Evolutionary conservation across 1,284 basidiomycete species (phyloP).

Genomic region (Cutaneotrichosporon cavernicola): DNA sequence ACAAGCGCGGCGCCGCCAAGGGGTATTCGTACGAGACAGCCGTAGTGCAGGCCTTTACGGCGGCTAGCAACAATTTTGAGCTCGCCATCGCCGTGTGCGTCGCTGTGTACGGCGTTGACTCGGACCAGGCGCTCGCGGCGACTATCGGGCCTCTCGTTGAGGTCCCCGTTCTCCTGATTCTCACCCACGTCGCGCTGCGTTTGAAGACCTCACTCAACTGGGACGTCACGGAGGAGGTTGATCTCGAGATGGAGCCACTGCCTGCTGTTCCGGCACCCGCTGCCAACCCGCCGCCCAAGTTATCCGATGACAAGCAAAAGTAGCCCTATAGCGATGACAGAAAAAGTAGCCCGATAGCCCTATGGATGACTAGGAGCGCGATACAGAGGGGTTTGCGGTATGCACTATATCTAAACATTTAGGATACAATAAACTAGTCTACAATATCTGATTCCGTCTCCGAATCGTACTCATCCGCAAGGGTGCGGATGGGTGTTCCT

Average conservation of each 20-base stretch:
- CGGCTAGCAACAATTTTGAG: conserved; percentile 60
- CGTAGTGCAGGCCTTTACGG: conserved; percentile 62
- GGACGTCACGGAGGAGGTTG: background rate
- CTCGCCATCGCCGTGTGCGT: conserved; percentile 81
- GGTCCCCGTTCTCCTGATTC: conserved; percentile 68
- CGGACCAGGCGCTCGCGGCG: conserved; percentile 72
- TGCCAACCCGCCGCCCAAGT: background rate
- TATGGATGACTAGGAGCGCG: too few species aligned
- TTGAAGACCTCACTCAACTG: background rate
- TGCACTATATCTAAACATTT: background rate
- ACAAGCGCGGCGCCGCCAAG: conserved; percentile 11
- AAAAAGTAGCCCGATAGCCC: too few species aligned
- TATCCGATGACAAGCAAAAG: too few species aligned
- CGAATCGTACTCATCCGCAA: conserved; percentile 6
- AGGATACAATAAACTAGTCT: conserved; percentile 3
- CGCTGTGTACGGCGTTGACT: conserved; percentile 70
- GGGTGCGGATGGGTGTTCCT: background rate
- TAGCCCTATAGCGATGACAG: too few species aligned
- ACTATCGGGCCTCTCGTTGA: conserved; percentile 73
- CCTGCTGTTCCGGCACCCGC: background rate
- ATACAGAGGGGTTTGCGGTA: background rate
- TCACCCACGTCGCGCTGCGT: conserved; percentile 69
- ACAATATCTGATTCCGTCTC: conserved; percentile 1
- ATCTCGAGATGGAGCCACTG: background rate
- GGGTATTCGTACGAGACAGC: conserved; percentile 63